Evolutionary conservation across 768 basidiomycete genomes (phyloP).

Genomic region (Trametes coccinea): DNA sequence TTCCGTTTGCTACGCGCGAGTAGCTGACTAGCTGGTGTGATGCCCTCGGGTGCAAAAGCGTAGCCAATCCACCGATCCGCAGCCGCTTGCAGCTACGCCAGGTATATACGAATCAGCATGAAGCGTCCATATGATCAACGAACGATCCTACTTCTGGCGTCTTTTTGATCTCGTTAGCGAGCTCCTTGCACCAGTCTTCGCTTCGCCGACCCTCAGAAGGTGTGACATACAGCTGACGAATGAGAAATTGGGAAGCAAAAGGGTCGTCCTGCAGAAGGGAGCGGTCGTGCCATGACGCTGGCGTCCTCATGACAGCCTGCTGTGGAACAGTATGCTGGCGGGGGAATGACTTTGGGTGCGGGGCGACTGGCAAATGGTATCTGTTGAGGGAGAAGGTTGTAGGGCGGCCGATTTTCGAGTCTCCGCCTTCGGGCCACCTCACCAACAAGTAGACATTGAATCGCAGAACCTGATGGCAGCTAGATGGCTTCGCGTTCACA

Average conservation of each 20-base stretch:
- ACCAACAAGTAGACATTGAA: too few species aligned
- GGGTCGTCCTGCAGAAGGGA: slow-evolving; percentile 28
- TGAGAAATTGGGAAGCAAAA: slow-evolving; percentile 21
- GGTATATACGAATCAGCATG: not conserved
- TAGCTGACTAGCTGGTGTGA: not conserved
- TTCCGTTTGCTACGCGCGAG: not conserved
- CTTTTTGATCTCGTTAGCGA: not conserved
- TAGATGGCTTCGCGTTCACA: too few species aligned
- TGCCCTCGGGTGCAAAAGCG: slow-evolving; percentile 8
- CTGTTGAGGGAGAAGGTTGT: not conserved
- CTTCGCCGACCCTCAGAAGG: not conserved
- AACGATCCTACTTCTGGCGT: not conserved
- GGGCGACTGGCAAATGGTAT: not conserved
- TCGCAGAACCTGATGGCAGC: too few species aligned
- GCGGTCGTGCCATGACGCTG: slow-evolving; percentile 18
- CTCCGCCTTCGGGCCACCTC: too few species aligned
- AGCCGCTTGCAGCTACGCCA: not conserved
- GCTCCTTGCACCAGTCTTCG: slow-evolving; percentile 7
- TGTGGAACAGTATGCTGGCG: too few species aligned
- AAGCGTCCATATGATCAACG: not conserved
- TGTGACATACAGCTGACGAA: not conserved
- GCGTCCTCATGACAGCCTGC: slow-evolving; percentile 1
- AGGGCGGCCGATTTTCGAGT: not conserved
- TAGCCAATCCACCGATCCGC: slow-evolving; percentile 3
- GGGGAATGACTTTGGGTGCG: too few species aligned